These are phyloP conservation scores for Sphaerulina vaccinii DNA, from an alignment of 2,329 filamentous ascomycete genomes.

Conservation along the genomic window DNA sequence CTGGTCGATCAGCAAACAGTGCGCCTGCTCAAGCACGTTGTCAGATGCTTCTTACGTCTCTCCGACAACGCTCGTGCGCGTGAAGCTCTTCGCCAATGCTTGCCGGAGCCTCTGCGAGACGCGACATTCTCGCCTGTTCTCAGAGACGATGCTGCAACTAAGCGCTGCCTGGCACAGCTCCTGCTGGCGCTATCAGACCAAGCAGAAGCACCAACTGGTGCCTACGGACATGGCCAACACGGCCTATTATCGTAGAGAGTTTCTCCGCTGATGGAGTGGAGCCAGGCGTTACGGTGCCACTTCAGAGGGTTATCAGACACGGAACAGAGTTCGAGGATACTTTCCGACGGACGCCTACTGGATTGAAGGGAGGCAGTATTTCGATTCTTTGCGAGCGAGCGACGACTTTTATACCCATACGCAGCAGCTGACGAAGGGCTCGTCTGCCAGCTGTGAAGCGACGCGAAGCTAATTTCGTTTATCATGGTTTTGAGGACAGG, in stretches of 20 bases:
- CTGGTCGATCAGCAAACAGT: slow-evolving; percentile 97
- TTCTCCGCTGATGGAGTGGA: too few species aligned
- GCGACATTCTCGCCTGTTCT: slow-evolving; percentile 96
- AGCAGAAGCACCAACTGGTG: slow-evolving; percentile 17
- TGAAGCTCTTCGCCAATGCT: slow-evolving; percentile 90
- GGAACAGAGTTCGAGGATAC: not conserved
- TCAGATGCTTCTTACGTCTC: slow-evolving; percentile 89
- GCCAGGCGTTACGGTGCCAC: too few species aligned
- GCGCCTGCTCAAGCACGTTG: slow-evolving; percentile 92
- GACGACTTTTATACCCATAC: not conserved
- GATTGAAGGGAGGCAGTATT: too few species aligned
- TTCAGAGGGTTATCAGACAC: too few species aligned
- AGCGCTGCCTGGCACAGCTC: slow-evolving; percentile 94
- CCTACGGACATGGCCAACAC: slow-evolving; percentile 12
- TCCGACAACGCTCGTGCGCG: slow-evolving; percentile 95
- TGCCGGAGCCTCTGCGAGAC: slow-evolving; percentile 97
- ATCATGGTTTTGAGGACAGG: not conserved
- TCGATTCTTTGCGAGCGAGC: not conserved
- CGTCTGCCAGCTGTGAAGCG: not conserved
- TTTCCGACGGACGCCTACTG: too few species aligned
- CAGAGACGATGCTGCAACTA: slow-evolving; percentile 94
- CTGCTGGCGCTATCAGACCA: slow-evolving; percentile 89
- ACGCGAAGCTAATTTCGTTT: not conserved
- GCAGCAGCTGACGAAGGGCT: not conserved
- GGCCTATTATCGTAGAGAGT: not conserved